Percentiles rank a stretch among this genome's conserved stretches.
Conservation (phyloP, 441 rosid species). For the Erodium trifolium region DNA sequence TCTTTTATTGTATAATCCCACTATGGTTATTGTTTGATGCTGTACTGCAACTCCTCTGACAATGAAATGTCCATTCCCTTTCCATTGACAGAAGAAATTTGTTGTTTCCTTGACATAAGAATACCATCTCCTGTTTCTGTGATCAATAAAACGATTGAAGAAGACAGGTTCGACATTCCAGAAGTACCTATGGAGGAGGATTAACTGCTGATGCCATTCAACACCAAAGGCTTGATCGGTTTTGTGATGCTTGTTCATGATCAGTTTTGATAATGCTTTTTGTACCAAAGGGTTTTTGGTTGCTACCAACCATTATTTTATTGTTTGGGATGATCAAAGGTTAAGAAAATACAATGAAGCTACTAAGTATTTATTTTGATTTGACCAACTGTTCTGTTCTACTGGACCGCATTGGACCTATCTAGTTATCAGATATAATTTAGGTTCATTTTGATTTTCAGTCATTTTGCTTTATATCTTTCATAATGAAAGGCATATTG, state of each 20-base stretch:
- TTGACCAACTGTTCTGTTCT: too few species aligned
- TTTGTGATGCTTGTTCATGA: not conserved
- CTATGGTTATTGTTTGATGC: too few species aligned
- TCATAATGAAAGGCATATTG: not conserved
- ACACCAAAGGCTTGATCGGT: not conserved
- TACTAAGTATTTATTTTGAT: too few species aligned
- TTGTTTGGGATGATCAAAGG: not conserved
- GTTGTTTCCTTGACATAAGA: constrained; percentile 42
- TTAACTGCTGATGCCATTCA: constrained; percentile 12
- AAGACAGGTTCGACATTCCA: constrained; percentile 83
- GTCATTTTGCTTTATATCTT: too few species aligned
- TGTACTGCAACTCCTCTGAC: too few species aligned
- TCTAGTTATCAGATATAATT: too few species aligned
- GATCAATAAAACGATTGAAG: constrained; percentile 59
- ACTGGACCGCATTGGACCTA: too few species aligned
- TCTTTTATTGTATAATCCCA: too few species aligned
- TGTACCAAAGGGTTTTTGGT: too few species aligned
- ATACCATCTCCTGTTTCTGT: constrained; percentile 47
- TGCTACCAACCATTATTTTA: too few species aligned
- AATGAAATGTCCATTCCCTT: not conserved
- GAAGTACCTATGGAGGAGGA: constrained; percentile 94
- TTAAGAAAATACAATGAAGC: not conserved
- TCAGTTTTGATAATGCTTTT: not conserved
- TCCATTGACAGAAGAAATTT: not conserved
- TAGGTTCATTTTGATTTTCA: too few species aligned